Conservation (phyloP, 495 filamentous ascomycete genomes). For the Baudoinia panamericana region DNA sequence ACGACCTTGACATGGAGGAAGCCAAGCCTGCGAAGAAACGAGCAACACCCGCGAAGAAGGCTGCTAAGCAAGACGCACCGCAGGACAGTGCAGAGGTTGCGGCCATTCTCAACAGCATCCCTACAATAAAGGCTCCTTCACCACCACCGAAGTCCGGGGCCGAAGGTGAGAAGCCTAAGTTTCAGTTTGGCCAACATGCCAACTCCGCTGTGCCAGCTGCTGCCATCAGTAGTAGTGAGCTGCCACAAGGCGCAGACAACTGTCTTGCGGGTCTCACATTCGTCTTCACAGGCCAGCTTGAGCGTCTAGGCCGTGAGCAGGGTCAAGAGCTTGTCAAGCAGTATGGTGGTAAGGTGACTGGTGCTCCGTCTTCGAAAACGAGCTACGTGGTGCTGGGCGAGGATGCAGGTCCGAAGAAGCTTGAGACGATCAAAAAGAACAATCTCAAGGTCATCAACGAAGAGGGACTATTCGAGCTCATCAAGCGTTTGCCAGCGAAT, state of each 20-base stretch:
- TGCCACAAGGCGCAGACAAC: slow-evolving; percentile 68
- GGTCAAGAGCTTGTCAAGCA: slow-evolving; percentile 78
- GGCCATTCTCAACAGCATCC: slow-evolving; percentile 78
- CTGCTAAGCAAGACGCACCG: slow-evolving; percentile 39
- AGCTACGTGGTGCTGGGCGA: slow-evolving; percentile 82
- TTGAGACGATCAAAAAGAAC: slow-evolving; percentile 66
- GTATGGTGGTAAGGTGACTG: slow-evolving; percentile 82
- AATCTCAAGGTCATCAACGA: slow-evolving; percentile 86
- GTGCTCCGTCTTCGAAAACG: slow-evolving; percentile 79
- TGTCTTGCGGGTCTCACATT: slow-evolving; percentile 88
- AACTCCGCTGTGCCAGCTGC: slow-evolving; percentile 47
- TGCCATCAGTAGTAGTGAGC: slow-evolving; percentile 43
- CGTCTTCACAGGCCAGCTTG: slow-evolving; percentile 87
- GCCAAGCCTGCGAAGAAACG: slow-evolving; percentile 27
- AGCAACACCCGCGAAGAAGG: slow-evolving; percentile 36
- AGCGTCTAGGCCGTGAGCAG: slow-evolving; percentile 68
- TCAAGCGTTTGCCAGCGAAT: slow-evolving; percentile 67
- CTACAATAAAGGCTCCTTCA: slow-evolving; percentile 64
- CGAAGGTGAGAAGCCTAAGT: slow-evolving; percentile 47
- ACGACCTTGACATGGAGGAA: slow-evolving; percentile 33
- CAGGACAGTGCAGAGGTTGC: slow-evolving; percentile 55
- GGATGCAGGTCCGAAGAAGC: slow-evolving; percentile 87
- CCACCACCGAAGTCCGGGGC: slow-evolving; percentile 49
- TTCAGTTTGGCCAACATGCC: slow-evolving; percentile 46
- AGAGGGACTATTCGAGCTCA: slow-evolving; percentile 79